phyloP scores from a whole-genome alignment of 805 yeast species.

The Schwanniomyces occidentalis region DNA sequence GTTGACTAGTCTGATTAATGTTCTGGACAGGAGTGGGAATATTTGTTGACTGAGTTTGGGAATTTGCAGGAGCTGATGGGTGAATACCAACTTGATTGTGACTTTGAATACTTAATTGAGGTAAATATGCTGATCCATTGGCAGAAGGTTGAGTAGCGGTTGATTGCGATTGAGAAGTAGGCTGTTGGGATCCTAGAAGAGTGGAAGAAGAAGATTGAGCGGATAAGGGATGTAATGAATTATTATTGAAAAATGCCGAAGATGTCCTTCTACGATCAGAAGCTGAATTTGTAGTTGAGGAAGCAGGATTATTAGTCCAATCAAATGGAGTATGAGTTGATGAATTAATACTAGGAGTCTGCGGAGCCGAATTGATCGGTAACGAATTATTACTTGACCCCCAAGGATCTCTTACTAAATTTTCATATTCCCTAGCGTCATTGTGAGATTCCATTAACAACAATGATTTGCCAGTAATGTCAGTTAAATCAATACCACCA shows the following conservation, averaged over 20 bases:
- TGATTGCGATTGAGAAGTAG: conserved; percentile 9
- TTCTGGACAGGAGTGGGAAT: conserved; percentile 10
- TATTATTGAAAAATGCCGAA: conserved; percentile 52
- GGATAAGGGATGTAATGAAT: conserved; percentile 14
- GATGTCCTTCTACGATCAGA: conserved; percentile 52
- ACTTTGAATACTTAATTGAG: conserved; percentile 4
- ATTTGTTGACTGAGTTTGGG: conserved; percentile 18
- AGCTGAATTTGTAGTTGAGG: conserved; percentile 8
- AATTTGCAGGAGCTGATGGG: conserved; percentile 6
- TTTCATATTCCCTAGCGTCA: conserved; percentile 48
- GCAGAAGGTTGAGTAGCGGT: conserved; percentile 16
- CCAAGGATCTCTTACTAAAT: conserved; percentile 51
- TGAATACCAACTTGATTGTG: conserved; percentile 5
- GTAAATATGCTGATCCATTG: conserved; percentile 5
- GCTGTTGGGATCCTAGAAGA: conserved; percentile 14
- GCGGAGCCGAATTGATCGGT: conserved; percentile 33
- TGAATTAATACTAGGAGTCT: conserved; percentile 34
- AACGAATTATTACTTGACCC: conserved; percentile 8
- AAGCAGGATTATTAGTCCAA: conserved; percentile 27
- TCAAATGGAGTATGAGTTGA: conserved; percentile 23
- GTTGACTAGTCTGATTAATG: conserved; percentile 4
- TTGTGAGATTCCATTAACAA: conserved; percentile 47
- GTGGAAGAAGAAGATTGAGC: conserved; percentile 13
- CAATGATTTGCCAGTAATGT: conserved; percentile 42
- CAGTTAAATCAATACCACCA: conserved; percentile 32